These are phyloP conservation scores for Backusella morwellensis DNA, from an alignment of 192 early-diverging fungal species.

Conservation along the genomic window DNA sequence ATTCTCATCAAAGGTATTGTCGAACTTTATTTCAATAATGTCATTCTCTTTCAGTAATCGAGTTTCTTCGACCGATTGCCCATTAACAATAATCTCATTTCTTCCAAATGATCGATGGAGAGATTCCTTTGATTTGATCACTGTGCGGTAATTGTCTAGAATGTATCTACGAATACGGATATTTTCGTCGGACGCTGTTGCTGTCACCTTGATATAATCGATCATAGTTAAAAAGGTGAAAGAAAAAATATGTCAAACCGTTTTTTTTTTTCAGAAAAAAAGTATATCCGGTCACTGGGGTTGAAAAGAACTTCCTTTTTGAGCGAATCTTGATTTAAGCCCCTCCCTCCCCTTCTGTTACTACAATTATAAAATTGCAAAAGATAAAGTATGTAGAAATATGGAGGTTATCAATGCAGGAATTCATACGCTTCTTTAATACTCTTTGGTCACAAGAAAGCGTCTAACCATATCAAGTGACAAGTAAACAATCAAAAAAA, in stretches of 20 bases:
- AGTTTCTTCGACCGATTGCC: constrained; percentile 44
- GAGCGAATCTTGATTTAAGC: not conserved
- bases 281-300: not conserved
- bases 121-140: constrained; percentile 20
- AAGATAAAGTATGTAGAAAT: too few relatives aligned
- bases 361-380: too few relatives aligned
- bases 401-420: too few relatives aligned
- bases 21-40: constrained; percentile 46
- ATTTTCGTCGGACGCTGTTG: not conserved
- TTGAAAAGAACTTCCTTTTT: not conserved
- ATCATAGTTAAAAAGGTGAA: not conserved
- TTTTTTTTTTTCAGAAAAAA: not conserved
- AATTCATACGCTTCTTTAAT: not conserved
- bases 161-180: constrained; percentile 1
- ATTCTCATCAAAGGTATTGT: constrained; percentile 38
- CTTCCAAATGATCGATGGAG: constrained; percentile 18
- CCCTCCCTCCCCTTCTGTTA: not conserved
- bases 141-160: constrained; percentile 10
- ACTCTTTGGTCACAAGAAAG: not conserved
- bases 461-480: not conserved
- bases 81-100: constrained; percentile 56
- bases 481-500: not conserved
- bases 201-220: constrained; percentile 11
- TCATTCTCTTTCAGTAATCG: constrained; percentile 45
- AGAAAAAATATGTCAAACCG: not conserved